Conservation (phyloP, 2,329 filamentous ascomycete species). For the Trichophyton simii region DNA sequence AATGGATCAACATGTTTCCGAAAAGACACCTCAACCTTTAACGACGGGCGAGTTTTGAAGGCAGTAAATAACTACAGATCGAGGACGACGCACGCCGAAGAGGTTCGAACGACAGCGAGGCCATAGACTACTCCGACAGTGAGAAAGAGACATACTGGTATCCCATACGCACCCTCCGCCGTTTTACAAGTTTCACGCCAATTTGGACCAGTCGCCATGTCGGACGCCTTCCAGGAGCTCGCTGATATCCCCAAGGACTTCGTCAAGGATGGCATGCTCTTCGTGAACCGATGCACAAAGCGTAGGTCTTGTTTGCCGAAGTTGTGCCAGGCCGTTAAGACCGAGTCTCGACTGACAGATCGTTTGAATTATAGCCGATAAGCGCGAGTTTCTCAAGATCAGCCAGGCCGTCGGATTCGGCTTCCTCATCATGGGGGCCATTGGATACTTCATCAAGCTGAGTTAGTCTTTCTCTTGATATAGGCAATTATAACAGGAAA, state of each 20-base stretch:
- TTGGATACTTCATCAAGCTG: slow-evolving; percentile 49
- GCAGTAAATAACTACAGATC: background rate
- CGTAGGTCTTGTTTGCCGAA: slow-evolving; percentile 19
- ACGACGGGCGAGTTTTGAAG: no score
- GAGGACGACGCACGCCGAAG: background rate
- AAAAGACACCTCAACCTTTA: background rate
- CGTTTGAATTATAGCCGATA: slow-evolving; percentile 36
- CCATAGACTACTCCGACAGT: background rate
- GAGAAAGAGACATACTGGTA: background rate
- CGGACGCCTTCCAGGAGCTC: slow-evolving; percentile 49
- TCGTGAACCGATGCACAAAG: slow-evolving; percentile 39
- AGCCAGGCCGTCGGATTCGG: slow-evolving; percentile 48
- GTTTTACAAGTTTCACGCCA: background rate
- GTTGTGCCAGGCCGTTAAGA: background rate
- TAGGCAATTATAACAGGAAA: background rate
- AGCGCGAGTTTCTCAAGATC: slow-evolving; percentile 49
- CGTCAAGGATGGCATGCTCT: slow-evolving; percentile 38
- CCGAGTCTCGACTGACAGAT: background rate
- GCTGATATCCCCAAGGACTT: slow-evolving; percentile 47
- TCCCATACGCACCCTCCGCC: background rate
- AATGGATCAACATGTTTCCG: background rate
- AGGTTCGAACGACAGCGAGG: background rate
- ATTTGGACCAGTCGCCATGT: slow-evolving; percentile 29
- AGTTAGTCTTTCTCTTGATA: slow-evolving; percentile 31
- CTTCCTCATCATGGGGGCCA: slow-evolving; percentile 48